phyloP scores from a whole-genome alignment of 2,329 filamentous ascomycete genomes.

The Trichoderma oligosporum region DNA sequence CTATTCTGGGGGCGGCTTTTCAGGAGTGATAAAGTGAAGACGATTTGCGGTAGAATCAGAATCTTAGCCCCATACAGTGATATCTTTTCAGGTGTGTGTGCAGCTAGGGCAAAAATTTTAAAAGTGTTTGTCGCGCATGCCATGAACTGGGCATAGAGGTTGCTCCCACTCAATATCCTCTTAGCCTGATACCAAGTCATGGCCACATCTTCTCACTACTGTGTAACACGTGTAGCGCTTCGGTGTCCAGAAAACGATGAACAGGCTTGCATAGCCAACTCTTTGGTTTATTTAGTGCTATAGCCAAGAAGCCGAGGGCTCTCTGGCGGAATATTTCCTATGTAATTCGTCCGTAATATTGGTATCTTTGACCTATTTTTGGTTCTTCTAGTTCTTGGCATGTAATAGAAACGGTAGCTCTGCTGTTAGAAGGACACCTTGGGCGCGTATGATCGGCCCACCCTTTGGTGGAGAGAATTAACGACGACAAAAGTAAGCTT shows the following conservation, averaged over 20 bases:
- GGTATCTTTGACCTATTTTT: neutral
- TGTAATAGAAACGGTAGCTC: neutral
- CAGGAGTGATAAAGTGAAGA: neutral
- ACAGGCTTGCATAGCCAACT: neutral
- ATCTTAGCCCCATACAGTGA: neutral
- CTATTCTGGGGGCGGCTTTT: neutral
- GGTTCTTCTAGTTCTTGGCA: neutral
- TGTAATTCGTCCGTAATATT: neutral
- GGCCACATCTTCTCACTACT: neutral
- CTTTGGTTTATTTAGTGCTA: neutral
- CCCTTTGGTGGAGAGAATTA: too few relatives aligned
- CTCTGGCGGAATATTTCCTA: neutral
- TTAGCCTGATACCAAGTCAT: neutral
- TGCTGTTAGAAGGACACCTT: neutral
- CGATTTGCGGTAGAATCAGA: too few relatives aligned
- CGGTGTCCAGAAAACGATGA: constrained; percentile 10
- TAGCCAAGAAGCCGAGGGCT: neutral
- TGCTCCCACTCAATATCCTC: neutral
- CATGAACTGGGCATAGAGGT: neutral
- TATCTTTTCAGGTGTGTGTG: neutral
- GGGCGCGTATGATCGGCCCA: neutral
- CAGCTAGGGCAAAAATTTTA: too few relatives aligned
- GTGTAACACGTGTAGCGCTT: constrained; percentile 4
- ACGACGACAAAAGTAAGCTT: constrained; percentile 5
- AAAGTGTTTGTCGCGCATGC: neutral